Evolutionary conservation across 139 green algal genomes (phyloP).

Genomic region (Micractinium sp.): DNA sequence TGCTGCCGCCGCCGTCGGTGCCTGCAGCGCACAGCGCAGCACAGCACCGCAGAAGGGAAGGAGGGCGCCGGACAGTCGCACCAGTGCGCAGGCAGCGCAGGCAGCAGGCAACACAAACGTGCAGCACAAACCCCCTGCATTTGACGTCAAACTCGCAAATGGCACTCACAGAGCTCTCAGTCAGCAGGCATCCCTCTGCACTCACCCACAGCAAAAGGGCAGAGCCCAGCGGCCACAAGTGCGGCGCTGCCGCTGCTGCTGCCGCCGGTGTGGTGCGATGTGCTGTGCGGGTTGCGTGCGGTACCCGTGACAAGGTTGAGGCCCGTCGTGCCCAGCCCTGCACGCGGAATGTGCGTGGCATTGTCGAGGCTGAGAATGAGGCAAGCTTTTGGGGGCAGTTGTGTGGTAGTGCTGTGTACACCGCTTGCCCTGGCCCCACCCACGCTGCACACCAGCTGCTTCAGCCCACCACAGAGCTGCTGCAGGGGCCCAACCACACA

Average conservation of each 20-base stretch:
- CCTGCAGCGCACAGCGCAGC: conserved; percentile 42
- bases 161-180: too few relatives aligned
- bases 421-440: neutral
- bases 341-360: neutral
- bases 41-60: neutral
- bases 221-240: conserved; percentile 75
- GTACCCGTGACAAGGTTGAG: conserved; percentile 64
- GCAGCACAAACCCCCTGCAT: too few relatives aligned
- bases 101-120: neutral
- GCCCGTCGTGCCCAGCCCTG: conserved; percentile 55
- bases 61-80: neutral
- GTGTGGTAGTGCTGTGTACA: neutral
- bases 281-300: conserved; percentile 68
- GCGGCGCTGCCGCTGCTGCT: conserved; percentile 72
- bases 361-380: neutral
- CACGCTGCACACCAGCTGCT: neutral
- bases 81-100: neutral
- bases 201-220: conserved; percentile 76
- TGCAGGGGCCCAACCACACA: neutral
- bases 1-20: conserved; percentile 80
- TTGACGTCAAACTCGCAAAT: neutral
- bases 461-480: too few relatives aligned
- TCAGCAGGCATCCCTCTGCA: neutral
- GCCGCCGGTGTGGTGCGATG: conserved; percentile 55
- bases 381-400: neutral